Percentiles rank a stretch among this genome's conserved stretches.
Conservation (phyloP, 2,329 filamentous ascomycete species). For the Trichoderma citrinoviride region DNA sequence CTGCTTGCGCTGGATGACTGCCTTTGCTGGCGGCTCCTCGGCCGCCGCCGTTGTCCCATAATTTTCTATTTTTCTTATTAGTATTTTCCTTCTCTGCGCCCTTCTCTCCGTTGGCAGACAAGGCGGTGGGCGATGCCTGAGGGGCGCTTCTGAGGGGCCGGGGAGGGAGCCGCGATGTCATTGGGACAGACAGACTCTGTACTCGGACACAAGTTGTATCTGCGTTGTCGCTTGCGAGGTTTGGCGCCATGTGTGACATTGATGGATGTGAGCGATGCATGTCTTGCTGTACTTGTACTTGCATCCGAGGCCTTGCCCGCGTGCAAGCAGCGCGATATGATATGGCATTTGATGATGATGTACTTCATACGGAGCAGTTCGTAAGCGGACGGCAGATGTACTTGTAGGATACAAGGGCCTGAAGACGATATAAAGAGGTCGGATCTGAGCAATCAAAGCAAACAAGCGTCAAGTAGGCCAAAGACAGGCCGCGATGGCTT, state of each 20-base stretch:
- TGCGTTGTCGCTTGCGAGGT: not conserved
- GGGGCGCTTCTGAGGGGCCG: no score
- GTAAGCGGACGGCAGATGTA: not conserved
- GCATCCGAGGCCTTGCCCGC: not conserved
- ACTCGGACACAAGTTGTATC: no score
- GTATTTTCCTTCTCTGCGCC: no score
- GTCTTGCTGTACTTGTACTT: not conserved
- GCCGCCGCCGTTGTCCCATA: slow-evolving; percentile 6
- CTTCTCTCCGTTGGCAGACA: not conserved
- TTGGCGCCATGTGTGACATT: slow-evolving; percentile 5
- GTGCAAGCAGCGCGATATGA: not conserved
- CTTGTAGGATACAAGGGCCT: not conserved
- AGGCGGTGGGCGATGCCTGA: not conserved
- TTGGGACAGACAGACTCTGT: no score
- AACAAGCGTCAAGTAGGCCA: not conserved
- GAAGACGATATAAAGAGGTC: not conserved
- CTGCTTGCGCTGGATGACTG: slow-evolving; percentile 18
- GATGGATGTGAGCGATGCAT: slow-evolving; percentile 2
- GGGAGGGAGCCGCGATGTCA: no score
- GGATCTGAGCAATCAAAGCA: not conserved
- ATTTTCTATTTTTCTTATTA: not conserved
- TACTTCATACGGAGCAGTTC: no score
- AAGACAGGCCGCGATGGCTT: not conserved
- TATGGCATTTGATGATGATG: no score
- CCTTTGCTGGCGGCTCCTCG: not conserved